Evolutionary conservation across 176 grass and related monocot genomes (phyloP), one percentile per base, ranked within the genome.

Genomic region (Luzula sylvatica): DNA sequence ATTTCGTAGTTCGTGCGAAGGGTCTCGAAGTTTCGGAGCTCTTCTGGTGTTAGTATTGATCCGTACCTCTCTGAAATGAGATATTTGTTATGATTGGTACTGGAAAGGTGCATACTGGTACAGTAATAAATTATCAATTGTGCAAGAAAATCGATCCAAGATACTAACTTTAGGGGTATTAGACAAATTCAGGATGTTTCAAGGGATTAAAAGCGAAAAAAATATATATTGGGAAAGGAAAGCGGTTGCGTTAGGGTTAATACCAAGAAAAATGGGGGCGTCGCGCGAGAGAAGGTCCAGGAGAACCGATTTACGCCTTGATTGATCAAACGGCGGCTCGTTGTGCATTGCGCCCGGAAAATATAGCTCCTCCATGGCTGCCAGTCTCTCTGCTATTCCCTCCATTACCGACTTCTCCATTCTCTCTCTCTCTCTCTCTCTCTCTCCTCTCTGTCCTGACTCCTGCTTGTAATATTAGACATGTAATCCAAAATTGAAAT

Each of bases 231-330:
- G 18, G 16, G 26, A 5, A 22, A 3, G 4, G 9, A 26, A 55
- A n/a, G n/a, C n/a, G n/a, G n/a, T n/a, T n/a, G n/a, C n/a, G n/a
- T 11, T 3, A 43, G 42, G 12, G 30, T 45, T 26, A 8, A 17
- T 72, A 80, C 76, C 89, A 45, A 95, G 80, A 68, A 95, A 88
- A 68, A 95, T 78, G 30, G 80, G 64, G 19, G 80, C 80, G 46
- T 95, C 89, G 52, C 89, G 89, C 25, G 73, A 56, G 11, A 95
- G 77, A 8, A 95, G 89, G 7, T 76, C 71, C 46, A 72, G 65
- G 12, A 88, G 90, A 8, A 74, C 62, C 5, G 57, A 64, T 44
- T 61, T 66, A 23, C 83, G 74, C 3, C 7, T 14, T 8, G 61
- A 5, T 15, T 51, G 9, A 22, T 71, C n/a, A 3, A 68, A 66